Evolutionary conservation across 768 basidiomycete genomes (phyloP), one percentile per base, ranked within the genome.

Genomic region (Podaxis sp.): DNA sequence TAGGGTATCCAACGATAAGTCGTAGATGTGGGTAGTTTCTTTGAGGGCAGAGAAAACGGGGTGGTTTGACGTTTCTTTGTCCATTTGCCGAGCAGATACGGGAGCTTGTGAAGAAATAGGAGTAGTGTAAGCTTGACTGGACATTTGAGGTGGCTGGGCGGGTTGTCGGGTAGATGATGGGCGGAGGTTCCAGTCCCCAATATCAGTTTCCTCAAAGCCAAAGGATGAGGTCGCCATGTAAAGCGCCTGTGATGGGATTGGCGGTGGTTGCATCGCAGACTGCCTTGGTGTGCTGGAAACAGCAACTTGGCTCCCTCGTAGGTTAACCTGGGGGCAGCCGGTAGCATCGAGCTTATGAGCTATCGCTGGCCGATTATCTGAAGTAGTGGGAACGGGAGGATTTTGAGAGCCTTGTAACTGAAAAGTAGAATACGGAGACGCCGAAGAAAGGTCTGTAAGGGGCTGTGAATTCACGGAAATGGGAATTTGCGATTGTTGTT

Each of bases 11-110:
- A 72, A 75, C 24, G 88, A 71, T 27, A 90, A 71, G 55, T 81
- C 73, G 65, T 89, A 87, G n/a, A 91, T 66, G 0, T 75, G 74
- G 0, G 82, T 75, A 19, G 74, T 67, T 38, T 85, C 77, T 43
- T 73, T 73, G 15, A 89, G 72, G 0, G 81, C 76, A 7, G 76
- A 49, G 63, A 78, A 67, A 59, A 82, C 24, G 50, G 72, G 64
- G 9, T 68, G 58, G 9, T 17, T 17, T 3, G 33, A 17, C 0
- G 13, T 5, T 56, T 29, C 25, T 37, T 40, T 54, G 7, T 15
- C 41, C 11, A 36, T 9, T 27, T 55, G 61, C 17, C 12, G 49
- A 0, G 25, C 22, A 11, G 58, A 25, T n/a, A n/a, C 37, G 12
- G 55, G 38, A 2, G 19, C 24, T 36, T 62, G 61, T 7, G 61